Evolutionary conservation across 2,329 filamentous ascomycete species (phyloP), one percentile per base, ranked within the genome.

Genomic region (Aspergillus chevalieri): DNA sequence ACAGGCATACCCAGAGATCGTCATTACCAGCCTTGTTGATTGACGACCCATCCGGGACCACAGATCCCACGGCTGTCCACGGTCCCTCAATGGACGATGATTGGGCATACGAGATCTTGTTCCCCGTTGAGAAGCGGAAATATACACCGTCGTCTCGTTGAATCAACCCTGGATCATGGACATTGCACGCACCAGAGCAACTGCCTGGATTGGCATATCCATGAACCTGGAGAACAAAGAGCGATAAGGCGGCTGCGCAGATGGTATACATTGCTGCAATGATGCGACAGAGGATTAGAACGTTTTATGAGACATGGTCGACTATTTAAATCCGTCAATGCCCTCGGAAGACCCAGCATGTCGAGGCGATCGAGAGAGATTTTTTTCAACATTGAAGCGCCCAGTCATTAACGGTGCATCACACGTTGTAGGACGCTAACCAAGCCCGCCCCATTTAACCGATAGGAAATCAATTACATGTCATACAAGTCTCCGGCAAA

Each of bases 61-160:
- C 75, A 9, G 70, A 64, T 28, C 77, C 76, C 34, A 71, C 64
- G 53, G 72, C 71, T 0, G 63, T 71, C 78, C 78, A 80, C 4
- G 78, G 76, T 1, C 78, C 78, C 21, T 64, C 67, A 39, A 80
- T 64, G 1, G 65, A 57, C 30, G 30, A 15, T 2, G 44, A 17
- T 0, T 70, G 61, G 0, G 77, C 73, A 3, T 69, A 74, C 57
- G 76, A 70, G 26, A 77, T 72, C 9, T 71, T 65, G 21, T 80
- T 73, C 47, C 74, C 72, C 0, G 78, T 80, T 0, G 74, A 74
- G 57, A 79, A 80, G 34, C 77, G 74, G 65, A 73, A 80, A 61
- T 79, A 80, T 1, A 64, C 76, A 24, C 77, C 76, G 60, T 80
- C 77, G 38, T 64, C 58, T 47, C 76, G 74, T 24, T 70, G 70